Percentiles rank a stretch among this genome's conserved stretches.
phyloP scores from a whole-genome alignment of 805 yeast genomes.

The Saturnispora bothae region DNA sequence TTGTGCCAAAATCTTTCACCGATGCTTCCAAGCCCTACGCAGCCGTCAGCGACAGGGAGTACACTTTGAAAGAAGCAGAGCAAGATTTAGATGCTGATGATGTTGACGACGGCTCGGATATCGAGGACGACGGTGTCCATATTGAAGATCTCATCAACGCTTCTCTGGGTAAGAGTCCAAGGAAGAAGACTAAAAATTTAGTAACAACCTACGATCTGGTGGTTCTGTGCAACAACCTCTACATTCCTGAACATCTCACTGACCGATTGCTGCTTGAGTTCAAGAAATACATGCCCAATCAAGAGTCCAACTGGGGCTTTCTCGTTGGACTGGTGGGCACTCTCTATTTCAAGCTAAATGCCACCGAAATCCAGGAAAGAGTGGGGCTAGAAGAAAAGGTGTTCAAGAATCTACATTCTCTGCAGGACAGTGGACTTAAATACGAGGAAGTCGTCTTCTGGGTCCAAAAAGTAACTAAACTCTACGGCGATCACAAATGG shows the following conservation, averaged over 20 bases:
- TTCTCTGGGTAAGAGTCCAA: background rate
- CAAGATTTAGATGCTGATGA: background rate
- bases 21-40: constrained; percentile 8
- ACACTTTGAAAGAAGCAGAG: background rate
- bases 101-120: too few species aligned
- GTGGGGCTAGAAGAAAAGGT: constrained; percentile 41
- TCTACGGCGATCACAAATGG: constrained; percentile 55
- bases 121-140: background rate
- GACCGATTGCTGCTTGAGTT: constrained; percentile 40
- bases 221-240: constrained; percentile 50
- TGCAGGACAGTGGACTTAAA: constrained; percentile 45
- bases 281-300: constrained; percentile 38
- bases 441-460: constrained; percentile 41
- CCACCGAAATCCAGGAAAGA: constrained; percentile 32
- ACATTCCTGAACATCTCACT: constrained; percentile 46
- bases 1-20: background rate
- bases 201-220: constrained; percentile 32
- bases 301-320: constrained; percentile 57
- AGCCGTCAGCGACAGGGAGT: too few species aligned
- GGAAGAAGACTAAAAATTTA: constrained; percentile 7
- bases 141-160: background rate
- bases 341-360: constrained; percentile 46
- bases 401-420: constrained; percentile 38
- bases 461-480: constrained; percentile 40
- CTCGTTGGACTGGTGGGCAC: constrained; percentile 58